Evolutionary conservation across 768 basidiomycete species (phyloP).

Genomic region (Multifurca ochricompacta): DNA sequence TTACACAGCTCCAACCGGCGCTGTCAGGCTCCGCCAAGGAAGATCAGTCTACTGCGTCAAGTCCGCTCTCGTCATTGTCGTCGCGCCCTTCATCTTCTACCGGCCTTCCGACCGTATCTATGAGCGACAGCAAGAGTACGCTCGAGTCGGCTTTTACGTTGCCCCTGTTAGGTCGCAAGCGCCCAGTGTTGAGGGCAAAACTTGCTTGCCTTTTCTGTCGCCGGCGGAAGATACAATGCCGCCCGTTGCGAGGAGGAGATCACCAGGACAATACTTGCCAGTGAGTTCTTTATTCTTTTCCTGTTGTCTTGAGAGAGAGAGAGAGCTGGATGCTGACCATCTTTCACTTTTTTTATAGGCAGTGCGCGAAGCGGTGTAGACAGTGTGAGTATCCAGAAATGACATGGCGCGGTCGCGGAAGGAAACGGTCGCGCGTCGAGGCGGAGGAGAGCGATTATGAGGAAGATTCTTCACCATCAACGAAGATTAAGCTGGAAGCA

Average conservation of each 20-base stretch:
- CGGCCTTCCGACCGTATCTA: conserved; percentile 4
- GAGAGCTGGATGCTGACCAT: background rate
- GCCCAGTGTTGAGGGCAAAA: conserved; percentile 16
- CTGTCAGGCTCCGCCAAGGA: conserved; percentile 1
- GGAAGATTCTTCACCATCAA: background rate
- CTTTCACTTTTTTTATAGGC: background rate
- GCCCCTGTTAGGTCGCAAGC: conserved; percentile 16
- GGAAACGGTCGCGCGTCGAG: background rate
- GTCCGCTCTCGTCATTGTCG: conserved; percentile 13
- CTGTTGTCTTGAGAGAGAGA: background rate
- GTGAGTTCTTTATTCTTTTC: background rate
- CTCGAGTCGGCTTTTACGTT: conserved; percentile 11
- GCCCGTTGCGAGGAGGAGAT: conserved; percentile 6
- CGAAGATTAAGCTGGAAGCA: background rate
- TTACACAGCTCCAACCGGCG: conserved; percentile 10
- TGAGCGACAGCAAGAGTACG: background rate
- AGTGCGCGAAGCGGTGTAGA: conserved; percentile 13
- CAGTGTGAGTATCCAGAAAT: conserved; percentile 16
- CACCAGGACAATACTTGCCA: conserved; percentile 5
- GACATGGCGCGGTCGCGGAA: conserved; percentile 17
- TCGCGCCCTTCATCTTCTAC: conserved; percentile 16
- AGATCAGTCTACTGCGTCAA: conserved; percentile 9
- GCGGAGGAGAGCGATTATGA: conserved; percentile 8
- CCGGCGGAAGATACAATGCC: conserved; percentile 19
- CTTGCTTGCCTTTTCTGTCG: conserved; percentile 17